Percentiles rank a stretch among this genome's conserved stretches.
Conservation (phyloP, 441 rosid species). For the Theobroma grandiflorum region DNA sequence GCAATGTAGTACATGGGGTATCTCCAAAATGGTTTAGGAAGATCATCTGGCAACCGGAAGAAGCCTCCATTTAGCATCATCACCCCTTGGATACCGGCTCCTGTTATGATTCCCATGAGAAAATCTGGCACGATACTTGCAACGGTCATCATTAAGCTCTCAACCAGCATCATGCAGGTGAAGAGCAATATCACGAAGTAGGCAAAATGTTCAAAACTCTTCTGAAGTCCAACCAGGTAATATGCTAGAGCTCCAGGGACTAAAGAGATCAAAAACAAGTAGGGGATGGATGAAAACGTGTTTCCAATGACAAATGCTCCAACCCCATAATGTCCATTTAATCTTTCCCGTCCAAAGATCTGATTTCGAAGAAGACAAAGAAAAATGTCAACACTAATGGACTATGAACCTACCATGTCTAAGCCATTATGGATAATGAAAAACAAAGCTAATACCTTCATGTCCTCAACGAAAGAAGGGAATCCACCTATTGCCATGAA, state of each 20-base stretch:
- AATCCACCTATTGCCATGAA: conserved; percentile 77
- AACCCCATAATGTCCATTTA: conserved; percentile 62
- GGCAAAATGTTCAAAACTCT: conserved; percentile 41
- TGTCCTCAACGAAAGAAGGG: conserved; percentile 73
- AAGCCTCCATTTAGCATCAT: conserved; percentile 63
- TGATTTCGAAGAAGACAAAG: conserved; percentile 14
- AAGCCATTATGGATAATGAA: neutral
- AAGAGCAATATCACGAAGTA: conserved; percentile 47
- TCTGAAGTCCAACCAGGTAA: conserved; percentile 55
- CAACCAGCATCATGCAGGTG: conserved; percentile 50
- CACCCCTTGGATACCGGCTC: conserved; percentile 60
- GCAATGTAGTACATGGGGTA: conserved; percentile 63
- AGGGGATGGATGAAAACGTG: conserved; percentile 58
- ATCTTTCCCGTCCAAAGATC: conserved; percentile 60
- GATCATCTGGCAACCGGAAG: conserved; percentile 58
- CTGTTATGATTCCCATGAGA: conserved; percentile 64
- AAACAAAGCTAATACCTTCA: conserved; percentile 43
- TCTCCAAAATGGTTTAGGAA: conserved; percentile 57
- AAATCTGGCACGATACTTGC: conserved; percentile 63
- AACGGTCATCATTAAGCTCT: conserved; percentile 71
- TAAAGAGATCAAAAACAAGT: conserved; percentile 47
- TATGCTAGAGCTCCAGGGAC: conserved; percentile 60
- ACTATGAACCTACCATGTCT: neutral
- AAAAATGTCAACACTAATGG: neutral
- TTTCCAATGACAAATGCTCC: conserved; percentile 55